Evolutionary conservation across 169 alveolate species (phyloP).

Genomic region (Plasmodium falciparum): DNA sequence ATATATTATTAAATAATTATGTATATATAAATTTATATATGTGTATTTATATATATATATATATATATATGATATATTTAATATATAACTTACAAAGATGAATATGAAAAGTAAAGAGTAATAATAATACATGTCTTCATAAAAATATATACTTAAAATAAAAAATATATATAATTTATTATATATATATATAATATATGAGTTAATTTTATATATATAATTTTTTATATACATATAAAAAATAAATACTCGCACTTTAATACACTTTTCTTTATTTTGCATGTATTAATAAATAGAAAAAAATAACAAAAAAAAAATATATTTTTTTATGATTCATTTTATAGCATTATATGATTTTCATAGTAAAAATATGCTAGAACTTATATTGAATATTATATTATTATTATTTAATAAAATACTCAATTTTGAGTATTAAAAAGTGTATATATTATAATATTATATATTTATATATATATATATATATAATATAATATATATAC

Average conservation of each 20-base stretch:
- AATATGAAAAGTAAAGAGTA: no score
- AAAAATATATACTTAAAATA: background rate
- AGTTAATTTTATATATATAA: background rate
- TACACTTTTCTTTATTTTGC: constrained; percentile 30
- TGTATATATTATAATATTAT: background rate
- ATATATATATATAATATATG: background rate
- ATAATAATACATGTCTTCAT: constrained; percentile 9
- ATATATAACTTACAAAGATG: no score
- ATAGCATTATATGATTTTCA: background rate
- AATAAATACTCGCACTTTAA: constrained; percentile 7
- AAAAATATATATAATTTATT: background rate
- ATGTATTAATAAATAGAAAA: constrained; percentile 17
- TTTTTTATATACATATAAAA: background rate
- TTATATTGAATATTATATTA: background rate
- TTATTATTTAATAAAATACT: background rate
- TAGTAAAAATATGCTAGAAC: constrained; percentile 6
- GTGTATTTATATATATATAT: no score
- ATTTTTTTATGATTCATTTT: constrained; percentile 4
- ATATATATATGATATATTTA: no score
- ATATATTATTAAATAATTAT: no score
- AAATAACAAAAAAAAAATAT: background rate
- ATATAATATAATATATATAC: background rate
- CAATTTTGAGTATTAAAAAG: background rate
- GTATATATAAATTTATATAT: no score
- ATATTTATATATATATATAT: constrained; percentile 1